A percentile compares a stretch with the other conserved stretches of the same genome.
Conservation (phyloP, 1,284 basidiomycete species). For the Ustilago lituana region DNA sequence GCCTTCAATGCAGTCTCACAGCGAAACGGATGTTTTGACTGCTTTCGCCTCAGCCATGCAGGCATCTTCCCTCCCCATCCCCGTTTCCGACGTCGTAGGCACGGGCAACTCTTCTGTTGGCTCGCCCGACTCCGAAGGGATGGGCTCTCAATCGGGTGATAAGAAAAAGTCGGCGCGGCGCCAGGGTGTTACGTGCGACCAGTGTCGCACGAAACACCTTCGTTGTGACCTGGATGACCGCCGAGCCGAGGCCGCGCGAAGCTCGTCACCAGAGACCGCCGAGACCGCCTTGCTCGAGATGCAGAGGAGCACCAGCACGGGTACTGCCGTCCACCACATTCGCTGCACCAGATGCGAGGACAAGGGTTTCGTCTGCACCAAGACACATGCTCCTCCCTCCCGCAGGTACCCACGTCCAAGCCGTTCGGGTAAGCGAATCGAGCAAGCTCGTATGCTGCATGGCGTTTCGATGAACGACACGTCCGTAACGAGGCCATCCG, state of each 20-base stretch:
- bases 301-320: conserved; percentile 23
- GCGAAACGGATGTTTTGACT: background rate
- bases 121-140: conserved; percentile 27
- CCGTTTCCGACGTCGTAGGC: conserved; percentile 4
- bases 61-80: conserved; percentile 16
- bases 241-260: conserved; percentile 23
- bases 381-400: conserved; percentile 55
- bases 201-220: conserved; percentile 60
- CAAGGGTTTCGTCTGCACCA: conserved; percentile 54
- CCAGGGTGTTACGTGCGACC: conserved; percentile 58
- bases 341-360: conserved; percentile 57
- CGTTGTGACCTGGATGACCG: conserved; percentile 58
- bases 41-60: conserved; percentile 14
- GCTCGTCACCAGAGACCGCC: conserved; percentile 21
- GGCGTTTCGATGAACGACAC: conserved; percentile 34
- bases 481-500: conserved; percentile 1
- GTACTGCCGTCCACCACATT: conserved; percentile 40
- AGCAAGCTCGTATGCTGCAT: conserved; percentile 62
- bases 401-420: conserved; percentile 59
- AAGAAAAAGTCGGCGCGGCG: conserved; percentile 46
- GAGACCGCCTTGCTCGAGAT: conserved; percentile 26
- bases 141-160: conserved; percentile 12
- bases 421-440: conserved; percentile 63
- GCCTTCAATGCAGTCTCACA: conserved; percentile 8
- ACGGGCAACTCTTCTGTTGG: background rate